Percentiles rank a stretch among this genome's conserved stretches.
phyloP scores from a whole-genome alignment of 2,329 filamentous ascomycete species.

The Cercospora canescens region DNA sequence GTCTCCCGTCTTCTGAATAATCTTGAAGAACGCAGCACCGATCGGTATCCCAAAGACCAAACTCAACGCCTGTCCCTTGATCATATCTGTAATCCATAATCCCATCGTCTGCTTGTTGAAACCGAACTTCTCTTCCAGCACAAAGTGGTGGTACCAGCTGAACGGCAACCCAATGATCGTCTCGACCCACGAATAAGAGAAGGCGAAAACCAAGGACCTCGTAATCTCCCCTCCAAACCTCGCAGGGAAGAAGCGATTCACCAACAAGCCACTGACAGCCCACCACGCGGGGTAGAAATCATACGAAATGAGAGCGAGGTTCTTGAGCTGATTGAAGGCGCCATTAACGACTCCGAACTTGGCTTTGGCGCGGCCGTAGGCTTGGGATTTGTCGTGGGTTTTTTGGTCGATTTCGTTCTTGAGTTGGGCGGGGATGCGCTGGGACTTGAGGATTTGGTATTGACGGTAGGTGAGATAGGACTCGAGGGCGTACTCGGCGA shows the following conservation, averaged over 20 bases:
- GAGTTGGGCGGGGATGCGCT: conserved; percentile 79
- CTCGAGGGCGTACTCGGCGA: conserved; percentile 89
- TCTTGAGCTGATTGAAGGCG: conserved; percentile 84
- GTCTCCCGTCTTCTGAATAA: conserved; percentile 90
- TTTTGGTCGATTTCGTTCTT: conserved; percentile 84
- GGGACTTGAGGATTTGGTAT: conserved; percentile 80
- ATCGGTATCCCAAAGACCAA: conserved; percentile 82
- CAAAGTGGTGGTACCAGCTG: conserved; percentile 90
- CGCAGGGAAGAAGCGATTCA: conserved; percentile 70
- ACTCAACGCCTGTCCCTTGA: conserved; percentile 85
- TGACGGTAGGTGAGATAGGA: conserved; percentile 86
- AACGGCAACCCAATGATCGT: conserved; percentile 77
- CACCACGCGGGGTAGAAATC: conserved; percentile 91
- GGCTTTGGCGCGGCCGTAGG: conserved; percentile 93
- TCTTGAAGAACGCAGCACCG: conserved; percentile 87
- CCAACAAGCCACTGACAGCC: conserved; percentile 73
- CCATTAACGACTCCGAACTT: conserved; percentile 80
- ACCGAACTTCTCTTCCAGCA: conserved; percentile 93
- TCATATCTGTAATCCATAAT: conserved; percentile 83
- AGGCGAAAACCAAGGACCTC: conserved; percentile 89
- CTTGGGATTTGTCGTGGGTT: conserved; percentile 81
- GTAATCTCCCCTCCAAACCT: conserved; percentile 85
- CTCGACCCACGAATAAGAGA: conserved; percentile 80
- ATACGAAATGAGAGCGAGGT: conserved; percentile 83
- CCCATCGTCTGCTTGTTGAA: conserved; percentile 97